Evolutionary conservation across 2,329 filamentous ascomycete genomes (phyloP).

Genomic region (Beauveria pseudobassiana): DNA sequence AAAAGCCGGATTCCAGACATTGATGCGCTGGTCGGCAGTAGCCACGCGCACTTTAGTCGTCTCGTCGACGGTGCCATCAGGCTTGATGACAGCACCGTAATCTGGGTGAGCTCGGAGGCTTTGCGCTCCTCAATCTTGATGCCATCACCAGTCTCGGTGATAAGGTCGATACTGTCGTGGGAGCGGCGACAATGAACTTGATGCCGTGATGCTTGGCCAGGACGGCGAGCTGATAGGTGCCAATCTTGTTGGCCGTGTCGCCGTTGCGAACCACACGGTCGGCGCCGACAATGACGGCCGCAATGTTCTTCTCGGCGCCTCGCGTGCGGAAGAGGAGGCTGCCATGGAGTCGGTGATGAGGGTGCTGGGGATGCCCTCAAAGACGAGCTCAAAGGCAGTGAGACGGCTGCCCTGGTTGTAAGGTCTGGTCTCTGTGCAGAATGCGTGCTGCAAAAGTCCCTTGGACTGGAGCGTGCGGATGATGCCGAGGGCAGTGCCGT

Average conservation of each 20-base stretch:
- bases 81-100: conserved; percentile 64
- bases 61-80: conserved; percentile 57
- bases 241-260: conserved; percentile 98
- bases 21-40: conserved; percentile 69
- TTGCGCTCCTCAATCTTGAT: conserved; percentile 91
- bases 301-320: conserved; percentile 59
- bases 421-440: conserved; percentile 92
- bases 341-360: conserved; percentile 97
- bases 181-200: conserved; percentile 91
- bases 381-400: conserved; percentile 93
- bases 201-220: conserved; percentile 80
- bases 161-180: conserved; percentile 89
- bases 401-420: conserved; percentile 96
- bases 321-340: conserved; percentile 67
- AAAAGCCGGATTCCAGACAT: conserved; percentile 95
- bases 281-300: conserved; percentile 86
- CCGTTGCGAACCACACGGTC: conserved; percentile 94
- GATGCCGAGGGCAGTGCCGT: conserved; percentile 90
- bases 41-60: conserved; percentile 63
- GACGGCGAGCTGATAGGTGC: conserved; percentile 89
- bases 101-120: conserved; percentile 71
- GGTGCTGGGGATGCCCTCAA: conserved; percentile 84
- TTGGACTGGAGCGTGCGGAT: conserved; percentile 71
- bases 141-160: conserved; percentile 65
- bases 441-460: conserved; percentile 68